Evolutionary conservation across 1,284 basidiomycete genomes (phyloP).

Genomic region (Neotropicomus parvogracilis): DNA sequence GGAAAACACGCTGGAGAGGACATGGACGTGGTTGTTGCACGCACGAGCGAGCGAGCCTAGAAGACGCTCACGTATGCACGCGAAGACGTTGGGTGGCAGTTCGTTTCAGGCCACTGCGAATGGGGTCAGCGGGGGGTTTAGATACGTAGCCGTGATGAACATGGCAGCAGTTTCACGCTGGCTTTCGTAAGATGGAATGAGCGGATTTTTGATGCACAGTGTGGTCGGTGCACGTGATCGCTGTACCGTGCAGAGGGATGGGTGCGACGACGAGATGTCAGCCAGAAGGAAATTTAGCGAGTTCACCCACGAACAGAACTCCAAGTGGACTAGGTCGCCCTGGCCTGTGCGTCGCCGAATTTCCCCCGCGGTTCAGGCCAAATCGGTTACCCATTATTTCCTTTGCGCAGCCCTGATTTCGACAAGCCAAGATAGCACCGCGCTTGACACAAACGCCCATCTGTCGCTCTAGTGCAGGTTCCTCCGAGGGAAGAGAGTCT

Average conservation of each 20-base stretch:
- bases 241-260: too few species aligned
- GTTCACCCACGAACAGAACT: too few species aligned
- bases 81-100: neutral
- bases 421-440: constrained; percentile 1
- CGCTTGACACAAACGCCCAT: neutral
- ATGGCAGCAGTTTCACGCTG: neutral
- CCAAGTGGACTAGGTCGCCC: too few species aligned
- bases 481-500: neutral
- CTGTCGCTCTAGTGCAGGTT: neutral
- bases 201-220: too few species aligned
- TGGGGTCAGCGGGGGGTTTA: neutral
- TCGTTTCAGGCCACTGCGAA: neutral
- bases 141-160: neutral
- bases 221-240: too few species aligned
- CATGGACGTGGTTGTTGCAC: neutral
- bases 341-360: neutral
- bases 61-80: constrained; percentile 2
- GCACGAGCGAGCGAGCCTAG: neutral
- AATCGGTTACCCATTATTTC: too few species aligned
- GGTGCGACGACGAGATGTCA: too few species aligned
- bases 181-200: constrained; percentile 14
- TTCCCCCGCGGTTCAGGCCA: neutral
- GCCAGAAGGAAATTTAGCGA: too few species aligned
- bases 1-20: neutral
- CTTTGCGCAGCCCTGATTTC: too few species aligned